phyloP scores from a whole-genome alignment of 2,329 filamentous ascomycete genomes.

The Calonectria fujianensis region DNA sequence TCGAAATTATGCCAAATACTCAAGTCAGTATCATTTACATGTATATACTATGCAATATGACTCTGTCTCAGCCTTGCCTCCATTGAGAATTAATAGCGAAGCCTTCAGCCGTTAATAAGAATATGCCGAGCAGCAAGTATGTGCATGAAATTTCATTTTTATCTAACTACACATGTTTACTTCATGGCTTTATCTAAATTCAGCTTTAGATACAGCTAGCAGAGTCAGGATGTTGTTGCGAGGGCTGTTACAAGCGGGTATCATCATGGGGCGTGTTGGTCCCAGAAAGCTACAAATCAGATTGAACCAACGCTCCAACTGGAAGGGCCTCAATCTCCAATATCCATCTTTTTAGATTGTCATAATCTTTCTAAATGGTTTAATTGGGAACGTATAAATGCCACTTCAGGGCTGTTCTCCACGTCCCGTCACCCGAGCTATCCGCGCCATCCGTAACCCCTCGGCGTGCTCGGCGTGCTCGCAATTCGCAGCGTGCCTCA shows the following conservation, averaged over 20 bases:
- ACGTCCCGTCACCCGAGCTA: background rate
- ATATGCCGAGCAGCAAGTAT: background rate
- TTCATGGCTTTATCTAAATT: too few relatives aligned
- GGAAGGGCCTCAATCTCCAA: background rate
- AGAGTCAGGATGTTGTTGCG: background rate
- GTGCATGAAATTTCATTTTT: background rate
- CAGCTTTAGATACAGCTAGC: background rate
- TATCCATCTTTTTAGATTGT: background rate
- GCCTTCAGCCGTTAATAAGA: background rate
- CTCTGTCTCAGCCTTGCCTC: background rate
- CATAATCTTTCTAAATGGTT: background rate
- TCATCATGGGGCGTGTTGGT: background rate
- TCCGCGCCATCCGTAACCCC: conserved; percentile 2
- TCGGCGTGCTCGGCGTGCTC: background rate
- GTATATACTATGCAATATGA: background rate
- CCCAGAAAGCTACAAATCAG: background rate
- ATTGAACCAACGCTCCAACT: background rate
- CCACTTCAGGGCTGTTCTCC: background rate
- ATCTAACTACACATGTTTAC: background rate
- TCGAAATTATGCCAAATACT: background rate
- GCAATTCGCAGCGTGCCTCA: background rate
- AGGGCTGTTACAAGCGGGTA: background rate
- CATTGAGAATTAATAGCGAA: background rate
- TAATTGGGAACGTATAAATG: background rate
- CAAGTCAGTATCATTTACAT: background rate